Conservation (phyloP, 768 basidiomycete genomes). For the Pulveroboletus sp. region DNA sequence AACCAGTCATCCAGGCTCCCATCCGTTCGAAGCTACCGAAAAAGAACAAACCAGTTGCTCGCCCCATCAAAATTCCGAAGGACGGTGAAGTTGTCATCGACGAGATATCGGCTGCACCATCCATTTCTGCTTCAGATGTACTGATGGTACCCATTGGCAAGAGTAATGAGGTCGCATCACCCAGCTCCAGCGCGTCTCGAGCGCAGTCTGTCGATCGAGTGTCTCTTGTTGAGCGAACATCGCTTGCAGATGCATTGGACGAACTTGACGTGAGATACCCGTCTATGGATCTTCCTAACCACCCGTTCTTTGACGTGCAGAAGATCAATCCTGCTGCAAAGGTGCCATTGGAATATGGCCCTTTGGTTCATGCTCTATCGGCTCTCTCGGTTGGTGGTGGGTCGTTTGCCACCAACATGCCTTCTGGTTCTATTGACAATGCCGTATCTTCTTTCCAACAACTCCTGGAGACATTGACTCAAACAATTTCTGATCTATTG, state of each 20-base stretch:
- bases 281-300: slow-evolving; percentile 57
- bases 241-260: slow-evolving; percentile 61
- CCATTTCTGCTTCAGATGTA: slow-evolving; percentile 47
- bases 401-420: slow-evolving; percentile 73
- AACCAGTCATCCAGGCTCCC: slow-evolving; percentile 56
- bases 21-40: slow-evolving; percentile 80
- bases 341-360: slow-evolving; percentile 80
- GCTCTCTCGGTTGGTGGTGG: slow-evolving; percentile 82
- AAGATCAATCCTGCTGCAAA: slow-evolving; percentile 72
- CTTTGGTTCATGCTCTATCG: slow-evolving; percentile 80
- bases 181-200: slow-evolving; percentile 53
- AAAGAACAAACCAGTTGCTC: slow-evolving; percentile 66
- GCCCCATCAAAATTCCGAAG: slow-evolving; percentile 54
- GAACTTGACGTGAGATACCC: slow-evolving; percentile 62
- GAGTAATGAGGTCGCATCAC: slow-evolving; percentile 33
- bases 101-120: slow-evolving; percentile 39
- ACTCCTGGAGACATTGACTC: slow-evolving; percentile 80
- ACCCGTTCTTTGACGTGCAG: slow-evolving; percentile 70
- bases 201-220: slow-evolving; percentile 55
- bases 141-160: slow-evolving; percentile 34
- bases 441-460: slow-evolving; percentile 89
- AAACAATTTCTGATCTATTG: slow-evolving; percentile 83
- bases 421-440: slow-evolving; percentile 85
- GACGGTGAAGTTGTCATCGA: slow-evolving; percentile 48
- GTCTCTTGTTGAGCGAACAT: slow-evolving; percentile 41